Base-by-base conservation (phyloP, 2,329 filamentous ascomycete genomes). In the Pseudogymnoascus sp. region DNA sequence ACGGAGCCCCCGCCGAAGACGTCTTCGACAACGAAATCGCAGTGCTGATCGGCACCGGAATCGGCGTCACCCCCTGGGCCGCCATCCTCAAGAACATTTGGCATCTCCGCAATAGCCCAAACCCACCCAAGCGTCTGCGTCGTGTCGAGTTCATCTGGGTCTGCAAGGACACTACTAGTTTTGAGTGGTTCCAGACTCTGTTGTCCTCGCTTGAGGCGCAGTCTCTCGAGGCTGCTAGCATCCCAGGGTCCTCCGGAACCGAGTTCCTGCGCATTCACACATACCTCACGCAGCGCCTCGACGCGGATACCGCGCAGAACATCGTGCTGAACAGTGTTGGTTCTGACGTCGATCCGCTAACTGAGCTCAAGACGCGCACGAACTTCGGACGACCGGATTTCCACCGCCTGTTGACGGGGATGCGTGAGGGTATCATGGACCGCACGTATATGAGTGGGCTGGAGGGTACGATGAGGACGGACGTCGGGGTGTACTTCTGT, bases 61-160 rank as follows among this genome's bases (percentile, higher is more conserved):
- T 94, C 66, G 90, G 90, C 69, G 90, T 94, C 48, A 94, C 90
- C 6, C 90, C 90, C 1, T 94, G 90, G 90, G 90, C 90, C 1
- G 82, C 88, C 2, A 93, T 94, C 67, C 81, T 94, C 67, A 99
- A 99, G 80, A 97, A 96, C 75, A 97, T 99, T 76, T 99, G 92
- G 91, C 93, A 99, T 75, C 82, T 96, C 71, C 91, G 94, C 66
- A 88, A 94, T 66, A 85, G 88, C 13, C 92, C 93, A 6, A 94
- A 97, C 78, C 91, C 92, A 25, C 92, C 93, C 1, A 86, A 85
- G 59, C 90, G 93, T 72, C 87, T 99, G 55, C 90, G 92, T 64
- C 89, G 94, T 74, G 93, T 99, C 33, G 94, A 99, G 75, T 99
- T 99, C 77, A 95, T 99, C 79, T 99, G 94, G 94, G 88, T 97